phyloP scores from a whole-genome alignment of 75 land plant genomes.

The Adiantum capillusveneris region DNA sequence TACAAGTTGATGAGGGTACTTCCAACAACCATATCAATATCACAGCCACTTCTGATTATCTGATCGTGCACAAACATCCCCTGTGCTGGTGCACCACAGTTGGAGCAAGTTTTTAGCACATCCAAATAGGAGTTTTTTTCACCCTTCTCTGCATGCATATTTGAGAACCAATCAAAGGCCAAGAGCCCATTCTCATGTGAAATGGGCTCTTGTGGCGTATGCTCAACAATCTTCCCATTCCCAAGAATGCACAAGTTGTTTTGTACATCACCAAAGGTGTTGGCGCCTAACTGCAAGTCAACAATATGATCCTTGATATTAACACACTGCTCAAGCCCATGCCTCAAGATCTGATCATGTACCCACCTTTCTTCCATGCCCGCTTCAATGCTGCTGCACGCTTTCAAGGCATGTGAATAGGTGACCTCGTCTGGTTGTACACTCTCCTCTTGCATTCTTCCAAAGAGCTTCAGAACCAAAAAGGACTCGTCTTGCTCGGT shows the following conservation, averaged over 20 bases:
- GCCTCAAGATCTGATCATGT: slow-evolving; percentile 34
- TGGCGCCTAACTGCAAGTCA: slow-evolving; percentile 40
- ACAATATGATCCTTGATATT: slow-evolving; percentile 31
- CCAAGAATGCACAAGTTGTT: slow-evolving; percentile 44
- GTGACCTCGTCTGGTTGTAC: slow-evolving; percentile 44
- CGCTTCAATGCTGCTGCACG: slow-evolving; percentile 18
- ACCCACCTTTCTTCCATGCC: slow-evolving; percentile 25
- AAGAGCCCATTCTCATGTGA: slow-evolving; percentile 31
- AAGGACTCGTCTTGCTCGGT: slow-evolving; percentile 9
- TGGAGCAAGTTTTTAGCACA: slow-evolving; percentile 35
- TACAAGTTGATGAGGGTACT: slow-evolving; percentile 36
- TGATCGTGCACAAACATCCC: slow-evolving; percentile 58
- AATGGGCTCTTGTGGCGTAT: too few relatives aligned
- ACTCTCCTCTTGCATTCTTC: slow-evolving; percentile 23
- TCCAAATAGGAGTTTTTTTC: slow-evolving; percentile 34
- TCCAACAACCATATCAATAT: slow-evolving; percentile 12
- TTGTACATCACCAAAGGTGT: slow-evolving; percentile 18
- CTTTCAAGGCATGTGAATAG: slow-evolving; percentile 24
- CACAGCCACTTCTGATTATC: slow-evolving; percentile 23
- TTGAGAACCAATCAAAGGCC: slow-evolving; percentile 28
- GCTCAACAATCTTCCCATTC: slow-evolving; percentile 49
- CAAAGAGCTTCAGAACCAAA: slow-evolving; percentile 24
- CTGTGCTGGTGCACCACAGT: slow-evolving; percentile 35
- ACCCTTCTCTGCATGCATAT: slow-evolving; percentile 30
- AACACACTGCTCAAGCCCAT: slow-evolving; percentile 28